Conservation (phyloP, 371 early-diverging fungal genomes). For the Mortierella sp. region DNA sequence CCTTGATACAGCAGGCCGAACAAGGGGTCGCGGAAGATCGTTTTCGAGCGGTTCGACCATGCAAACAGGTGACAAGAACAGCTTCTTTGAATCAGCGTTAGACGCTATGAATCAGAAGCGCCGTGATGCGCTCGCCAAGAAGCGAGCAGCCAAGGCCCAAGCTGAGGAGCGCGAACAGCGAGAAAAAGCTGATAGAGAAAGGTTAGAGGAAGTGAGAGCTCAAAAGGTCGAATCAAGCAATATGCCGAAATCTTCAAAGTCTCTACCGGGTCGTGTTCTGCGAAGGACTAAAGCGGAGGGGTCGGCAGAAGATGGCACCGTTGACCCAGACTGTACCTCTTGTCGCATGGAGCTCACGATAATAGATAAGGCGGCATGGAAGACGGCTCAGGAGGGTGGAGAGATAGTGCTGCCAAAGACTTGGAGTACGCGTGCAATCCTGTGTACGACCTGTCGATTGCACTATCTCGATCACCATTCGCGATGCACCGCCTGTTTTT, state of each 20-base stretch:
- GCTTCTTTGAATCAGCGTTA: constrained; percentile 40
- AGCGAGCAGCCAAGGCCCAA: constrained; percentile 22
- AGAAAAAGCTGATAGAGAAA: constrained; percentile 5
- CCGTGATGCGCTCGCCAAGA: constrained; percentile 33
- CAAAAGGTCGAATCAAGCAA: constrained; percentile 47
- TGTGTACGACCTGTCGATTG: constrained; percentile 38
- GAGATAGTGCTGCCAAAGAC: constrained; percentile 45
- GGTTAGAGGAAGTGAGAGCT: constrained; percentile 17
- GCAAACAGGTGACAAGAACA: constrained; percentile 16
- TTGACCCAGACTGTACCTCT: constrained; percentile 47
- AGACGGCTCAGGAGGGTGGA: constrained; percentile 21
- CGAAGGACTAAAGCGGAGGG: constrained; percentile 21
- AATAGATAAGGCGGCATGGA: constrained; percentile 39
- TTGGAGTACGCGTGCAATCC: constrained; percentile 45
- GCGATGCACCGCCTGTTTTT: constrained; percentile 50
- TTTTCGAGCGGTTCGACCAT: constrained; percentile 17
- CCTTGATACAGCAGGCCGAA: constrained; percentile 22
- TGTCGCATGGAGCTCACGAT: constrained; percentile 44
- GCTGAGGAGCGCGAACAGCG: constrained; percentile 14
- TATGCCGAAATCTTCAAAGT: constrained; percentile 49
- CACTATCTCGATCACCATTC: constrained; percentile 45
- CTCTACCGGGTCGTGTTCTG: constrained; percentile 47
- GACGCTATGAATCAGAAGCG: constrained; percentile 39
- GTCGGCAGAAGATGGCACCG: constrained; percentile 11
- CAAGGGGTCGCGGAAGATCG: constrained; percentile 31